These are phyloP conservation scores for Gossypium anomalum DNA, from an alignment of 345 rosid species.

Conservation along the genomic window DNA sequence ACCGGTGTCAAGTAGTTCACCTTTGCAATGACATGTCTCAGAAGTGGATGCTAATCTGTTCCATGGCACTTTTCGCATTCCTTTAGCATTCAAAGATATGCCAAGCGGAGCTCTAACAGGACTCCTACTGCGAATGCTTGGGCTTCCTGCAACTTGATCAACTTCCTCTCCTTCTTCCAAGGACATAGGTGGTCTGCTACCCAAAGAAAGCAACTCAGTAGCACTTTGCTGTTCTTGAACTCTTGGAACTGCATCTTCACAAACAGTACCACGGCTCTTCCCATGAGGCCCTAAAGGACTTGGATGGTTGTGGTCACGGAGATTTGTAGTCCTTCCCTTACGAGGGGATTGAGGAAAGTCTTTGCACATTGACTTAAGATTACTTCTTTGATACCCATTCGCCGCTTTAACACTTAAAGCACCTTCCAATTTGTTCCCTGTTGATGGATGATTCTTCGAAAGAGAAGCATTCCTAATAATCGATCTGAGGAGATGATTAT, in stretches of 20 bases:
- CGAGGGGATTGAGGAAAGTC: conserved; percentile 55
- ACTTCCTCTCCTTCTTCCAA: conserved; percentile 83
- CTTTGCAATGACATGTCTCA: conserved; percentile 36
- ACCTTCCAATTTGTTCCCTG: conserved; percentile 26
- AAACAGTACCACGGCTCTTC: conserved; percentile 35
- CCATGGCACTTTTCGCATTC: conserved; percentile 24
- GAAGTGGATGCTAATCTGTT: conserved; percentile 12
- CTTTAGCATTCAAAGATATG: conserved; percentile 31
- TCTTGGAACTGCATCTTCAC: conserved; percentile 32
- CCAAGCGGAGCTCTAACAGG: conserved; percentile 73
- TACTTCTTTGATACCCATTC: conserved; percentile 36
- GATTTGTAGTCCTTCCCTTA: conserved; percentile 40
- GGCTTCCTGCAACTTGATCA: conserved; percentile 53
- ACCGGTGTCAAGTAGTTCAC: conserved; percentile 58
- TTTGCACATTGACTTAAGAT: conserved; percentile 39
- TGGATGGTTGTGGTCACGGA: conserved; percentile 39
- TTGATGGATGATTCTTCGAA: conserved; percentile 41
- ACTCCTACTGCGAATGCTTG: conserved; percentile 48
- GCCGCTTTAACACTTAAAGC: conserved; percentile 25
- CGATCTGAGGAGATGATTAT: conserved; percentile 52
- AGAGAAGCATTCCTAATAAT: conserved; percentile 52
- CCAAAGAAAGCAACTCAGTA: conserved; percentile 58
- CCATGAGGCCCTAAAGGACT: conserved; percentile 55
- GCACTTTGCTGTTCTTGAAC: conserved; percentile 45
- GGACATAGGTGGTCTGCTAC: conserved; percentile 58